Percentiles rank a stretch among this genome's conserved stretches.
Conservation (phyloP, 257 asterid genomes). For the Przewalskia tangutica region DNA sequence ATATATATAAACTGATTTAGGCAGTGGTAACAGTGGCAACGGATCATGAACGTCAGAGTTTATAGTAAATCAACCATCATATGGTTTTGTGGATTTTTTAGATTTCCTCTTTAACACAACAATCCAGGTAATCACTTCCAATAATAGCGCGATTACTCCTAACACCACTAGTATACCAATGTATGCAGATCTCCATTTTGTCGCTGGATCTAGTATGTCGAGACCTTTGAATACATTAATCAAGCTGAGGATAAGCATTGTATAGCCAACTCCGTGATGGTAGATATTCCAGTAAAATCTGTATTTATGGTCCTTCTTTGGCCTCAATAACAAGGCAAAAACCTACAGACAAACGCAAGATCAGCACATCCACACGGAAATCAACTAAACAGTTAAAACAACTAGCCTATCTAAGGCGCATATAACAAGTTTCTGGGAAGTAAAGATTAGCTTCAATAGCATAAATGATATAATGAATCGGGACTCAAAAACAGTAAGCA, state of each 20-base stretch:
- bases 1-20: neutral
- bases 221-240: slow-evolving; percentile 77
- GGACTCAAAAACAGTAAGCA: neutral
- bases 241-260: slow-evolving; percentile 48
- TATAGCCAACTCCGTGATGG: slow-evolving; percentile 64
- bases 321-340: slow-evolving; percentile 69
- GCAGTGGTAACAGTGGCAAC: neutral
- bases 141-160: slow-evolving; percentile 39
- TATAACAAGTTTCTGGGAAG: neutral
- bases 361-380: neutral
- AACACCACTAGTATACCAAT: slow-evolving; percentile 31
- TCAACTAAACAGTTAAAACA: neutral
- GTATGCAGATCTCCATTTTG: slow-evolving; percentile 58
- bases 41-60: slow-evolving; percentile 20
- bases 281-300: slow-evolving; percentile 77
- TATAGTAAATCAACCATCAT: slow-evolving; percentile 33
- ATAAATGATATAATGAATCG: neutral
- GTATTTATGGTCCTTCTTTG: slow-evolving; percentile 67
- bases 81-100: slow-evolving; percentile 43
- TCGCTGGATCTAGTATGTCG: slow-evolving; percentile 44
- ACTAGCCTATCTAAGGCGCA: neutral
- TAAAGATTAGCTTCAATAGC: neutral
- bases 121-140: slow-evolving; percentile 68
- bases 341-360: slow-evolving; percentile 19
- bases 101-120: slow-evolving; percentile 47